phyloP scores from a whole-genome alignment of 768 basidiomycete species.

The Xanthoconium stramineum region DNA sequence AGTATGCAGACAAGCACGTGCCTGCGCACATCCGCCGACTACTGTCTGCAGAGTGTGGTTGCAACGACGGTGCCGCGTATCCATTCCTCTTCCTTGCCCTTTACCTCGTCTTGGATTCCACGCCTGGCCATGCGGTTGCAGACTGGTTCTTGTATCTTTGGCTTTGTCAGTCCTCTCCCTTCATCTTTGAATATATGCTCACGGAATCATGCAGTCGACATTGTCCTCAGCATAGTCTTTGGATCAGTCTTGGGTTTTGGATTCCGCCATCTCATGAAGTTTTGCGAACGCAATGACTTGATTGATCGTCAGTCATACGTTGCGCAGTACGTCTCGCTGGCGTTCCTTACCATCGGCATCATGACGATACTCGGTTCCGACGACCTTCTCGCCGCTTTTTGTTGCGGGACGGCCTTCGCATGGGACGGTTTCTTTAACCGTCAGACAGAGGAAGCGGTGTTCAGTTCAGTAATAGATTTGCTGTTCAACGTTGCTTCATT shows the following conservation, averaged over 20 bases:
- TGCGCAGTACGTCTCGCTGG: slow-evolving; percentile 85
- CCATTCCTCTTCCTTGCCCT: slow-evolving; percentile 90
- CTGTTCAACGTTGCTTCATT: slow-evolving; percentile 96
- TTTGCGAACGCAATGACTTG: slow-evolving; percentile 79
- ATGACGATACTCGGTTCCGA: slow-evolving; percentile 86
- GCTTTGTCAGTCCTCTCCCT: slow-evolving; percentile 61
- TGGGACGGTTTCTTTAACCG: slow-evolving; percentile 95
- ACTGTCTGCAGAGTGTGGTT: slow-evolving; percentile 76
- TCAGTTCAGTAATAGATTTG: slow-evolving; percentile 94
- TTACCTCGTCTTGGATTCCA: slow-evolving; percentile 73
- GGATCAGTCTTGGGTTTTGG: slow-evolving; percentile 71
- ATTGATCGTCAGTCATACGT: slow-evolving; percentile 95
- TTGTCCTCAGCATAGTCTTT: slow-evolving; percentile 70
- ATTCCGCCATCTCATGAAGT: slow-evolving; percentile 91
- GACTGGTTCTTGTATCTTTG: slow-evolving; percentile 89
- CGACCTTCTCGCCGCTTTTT: slow-evolving; percentile 92
- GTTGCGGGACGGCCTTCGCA: slow-evolving; percentile 93
- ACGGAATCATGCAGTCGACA: slow-evolving; percentile 54
- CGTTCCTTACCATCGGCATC: slow-evolving; percentile 80
- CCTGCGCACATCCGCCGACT: slow-evolving; percentile 73
- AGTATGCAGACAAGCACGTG: slow-evolving; percentile 97
- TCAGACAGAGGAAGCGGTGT: slow-evolving; percentile 92
- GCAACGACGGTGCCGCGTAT: slow-evolving; percentile 97
- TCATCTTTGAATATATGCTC: slow-evolving; percentile 1
- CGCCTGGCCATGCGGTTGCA: slow-evolving; percentile 61